Base-by-base conservation (phyloP, 2,329 filamentous ascomycete species). In the Aureobasidium sp. region DNA sequence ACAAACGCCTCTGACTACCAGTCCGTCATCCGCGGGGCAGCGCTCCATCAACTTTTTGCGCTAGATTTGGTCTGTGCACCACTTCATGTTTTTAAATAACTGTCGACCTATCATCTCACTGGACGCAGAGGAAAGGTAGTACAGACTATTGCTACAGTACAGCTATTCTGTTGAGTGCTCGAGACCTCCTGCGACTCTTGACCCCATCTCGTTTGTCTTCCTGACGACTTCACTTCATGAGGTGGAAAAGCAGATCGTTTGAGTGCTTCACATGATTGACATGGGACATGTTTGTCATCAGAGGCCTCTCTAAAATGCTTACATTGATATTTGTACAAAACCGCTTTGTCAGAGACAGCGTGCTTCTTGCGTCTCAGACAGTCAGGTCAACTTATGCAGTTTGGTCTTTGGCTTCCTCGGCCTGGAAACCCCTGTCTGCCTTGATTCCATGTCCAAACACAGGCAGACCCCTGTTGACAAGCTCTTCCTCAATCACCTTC, bases 401-500 rank as follows among this genome's bases (percentile, higher is more conserved):
- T 22, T 57, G 39, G 17, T 58, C 40, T 6, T 47, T 17, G 14
- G 2, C 19, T n/a, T 44, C 33, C 22, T 27, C 11, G 15, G 44
- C 24, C 24, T 48, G 24, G 24, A 60, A 17, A 2, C 57, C 57
- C n/a, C 57, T 60, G 33, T 62, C 35, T 24, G 45, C 52, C 44
- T 45, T 40, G 29, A 40, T 15, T 24, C 52, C 52, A 42, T 64
- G 61, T 17, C 83, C 83, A 3, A 76, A 77, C 17, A 84, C 75
- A 8, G 86, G 84, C 66, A 92, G 72, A 17, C 81, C 82, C 61
- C 86, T 79, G 71, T 82, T 80, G 69, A 75, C 75, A 65, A 93
- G 77, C 74, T 90, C 87, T 69, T 85, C 78, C 72, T 89, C 82
- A 69, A 93, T 90, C 54, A 91, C 74, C 83, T 94, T 94, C 84